Evolutionary conservation across 1,284 basidiomycete species (phyloP).

Genomic region (Cryptococcus amylolentus): DNA sequence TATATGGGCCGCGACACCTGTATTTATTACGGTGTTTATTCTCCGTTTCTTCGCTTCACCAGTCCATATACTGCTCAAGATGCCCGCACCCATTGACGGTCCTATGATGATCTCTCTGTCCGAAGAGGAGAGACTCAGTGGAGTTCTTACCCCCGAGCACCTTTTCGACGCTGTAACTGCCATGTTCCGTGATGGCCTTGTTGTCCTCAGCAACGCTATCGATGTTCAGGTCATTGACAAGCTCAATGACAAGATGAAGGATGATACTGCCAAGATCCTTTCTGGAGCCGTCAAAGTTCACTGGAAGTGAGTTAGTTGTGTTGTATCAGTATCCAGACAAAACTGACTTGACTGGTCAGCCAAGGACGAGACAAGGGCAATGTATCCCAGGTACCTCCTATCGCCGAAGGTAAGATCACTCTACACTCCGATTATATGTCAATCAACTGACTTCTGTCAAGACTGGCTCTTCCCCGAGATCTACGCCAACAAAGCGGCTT

Average conservation of each 20-base stretch:
- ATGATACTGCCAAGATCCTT: constrained; percentile 16
- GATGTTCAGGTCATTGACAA: constrained; percentile 15
- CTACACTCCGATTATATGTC: no score
- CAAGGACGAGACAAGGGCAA: constrained; percentile 13
- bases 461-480: constrained; percentile 13
- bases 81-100: constrained; percentile 11
- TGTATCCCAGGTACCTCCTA: constrained; percentile 18
- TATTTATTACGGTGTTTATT: background rate
- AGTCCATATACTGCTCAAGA: background rate
- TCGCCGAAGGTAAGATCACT: constrained; percentile 12
- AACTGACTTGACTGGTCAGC: background rate
- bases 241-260: constrained; percentile 18
- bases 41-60: background rate
- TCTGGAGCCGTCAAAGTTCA: constrained; percentile 10
- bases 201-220: constrained; percentile 63
- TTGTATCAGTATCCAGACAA: background rate
- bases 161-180: constrained; percentile 87
- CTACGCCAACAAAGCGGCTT: constrained; percentile 16
- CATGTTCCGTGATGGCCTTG: constrained; percentile 85
- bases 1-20: no score
- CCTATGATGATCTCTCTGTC: constrained; percentile 12
- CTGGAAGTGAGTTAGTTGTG: constrained; percentile 8
- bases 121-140: constrained; percentile 31
- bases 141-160: constrained; percentile 76
- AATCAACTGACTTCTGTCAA: background rate